Conservation (phyloP, 2,329 filamentous ascomycete species). For the Pseudogymnoascus sp. region DNA sequence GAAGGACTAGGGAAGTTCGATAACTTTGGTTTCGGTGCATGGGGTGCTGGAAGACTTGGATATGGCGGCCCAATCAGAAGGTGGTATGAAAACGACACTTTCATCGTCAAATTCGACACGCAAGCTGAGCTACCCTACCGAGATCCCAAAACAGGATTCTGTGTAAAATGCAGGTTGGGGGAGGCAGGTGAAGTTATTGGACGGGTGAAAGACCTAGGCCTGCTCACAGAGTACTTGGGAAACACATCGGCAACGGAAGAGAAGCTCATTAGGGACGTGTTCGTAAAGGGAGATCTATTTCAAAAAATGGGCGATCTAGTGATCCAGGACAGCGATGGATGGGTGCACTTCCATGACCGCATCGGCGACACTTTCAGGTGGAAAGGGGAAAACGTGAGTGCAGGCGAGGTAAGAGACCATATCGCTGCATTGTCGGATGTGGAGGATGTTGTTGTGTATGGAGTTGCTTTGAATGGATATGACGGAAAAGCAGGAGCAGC, state of each 20-base stretch:
- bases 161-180: slow-evolving; percentile 29
- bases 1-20: slow-evolving; percentile 40
- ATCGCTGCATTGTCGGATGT: slow-evolving; percentile 35
- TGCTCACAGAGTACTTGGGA: slow-evolving; percentile 35
- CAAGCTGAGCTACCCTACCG: slow-evolving; percentile 33
- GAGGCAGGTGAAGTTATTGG: slow-evolving; percentile 40
- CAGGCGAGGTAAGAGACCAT: slow-evolving; percentile 38
- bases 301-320: slow-evolving; percentile 40
- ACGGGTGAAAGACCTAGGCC: slow-evolving; percentile 32
- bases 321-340: slow-evolving; percentile 34
- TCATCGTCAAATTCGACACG: slow-evolving; percentile 36
- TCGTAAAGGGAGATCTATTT: slow-evolving; percentile 38
- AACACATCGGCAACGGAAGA: slow-evolving; percentile 36
- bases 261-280: slow-evolving; percentile 37
- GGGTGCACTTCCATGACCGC: slow-evolving; percentile 40
- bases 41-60: slow-evolving; percentile 37
- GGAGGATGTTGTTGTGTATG: slow-evolving; percentile 38
- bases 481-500: slow-evolving; percentile 42
- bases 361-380: slow-evolving; percentile 48
- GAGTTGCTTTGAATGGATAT: slow-evolving; percentile 35
- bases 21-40: slow-evolving; percentile 35
- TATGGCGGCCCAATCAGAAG: slow-evolving; percentile 35
- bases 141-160: slow-evolving; percentile 38
- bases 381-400: slow-evolving; percentile 43
- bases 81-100: slow-evolving; percentile 34